phyloP scores from a whole-genome alignment of 345 rosid genomes.

The Mallotus nudiflorus region DNA sequence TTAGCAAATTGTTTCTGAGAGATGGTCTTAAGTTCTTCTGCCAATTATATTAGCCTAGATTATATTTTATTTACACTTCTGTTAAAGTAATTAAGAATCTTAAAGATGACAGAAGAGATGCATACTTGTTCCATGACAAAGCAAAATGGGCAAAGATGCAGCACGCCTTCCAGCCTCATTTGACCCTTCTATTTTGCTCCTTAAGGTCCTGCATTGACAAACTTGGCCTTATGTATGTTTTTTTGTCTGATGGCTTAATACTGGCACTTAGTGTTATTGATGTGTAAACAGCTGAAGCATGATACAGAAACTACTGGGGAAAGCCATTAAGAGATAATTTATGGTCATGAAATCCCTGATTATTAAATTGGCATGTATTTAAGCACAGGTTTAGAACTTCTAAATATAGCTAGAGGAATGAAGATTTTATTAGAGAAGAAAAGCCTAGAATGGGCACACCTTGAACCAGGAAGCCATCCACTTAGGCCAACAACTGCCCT shows the following conservation, averaged over 20 bases:
- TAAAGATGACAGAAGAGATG: background rate
- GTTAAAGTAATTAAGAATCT: background rate
- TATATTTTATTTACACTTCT: background rate
- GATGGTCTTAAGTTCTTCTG: background rate
- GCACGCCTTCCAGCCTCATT: conserved; percentile 48
- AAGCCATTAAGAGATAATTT: background rate
- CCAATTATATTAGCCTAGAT: background rate
- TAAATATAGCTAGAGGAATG: background rate
- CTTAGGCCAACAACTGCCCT: conserved; percentile 35
- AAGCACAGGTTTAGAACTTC: background rate
- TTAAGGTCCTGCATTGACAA: conserved; percentile 37
- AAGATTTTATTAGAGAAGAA: conserved; percentile 1
- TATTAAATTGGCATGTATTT: background rate
- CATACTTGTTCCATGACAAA: conserved; percentile 47
- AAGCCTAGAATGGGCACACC: conserved; percentile 8
- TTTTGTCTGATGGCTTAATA: background rate
- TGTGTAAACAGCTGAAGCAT: background rate
- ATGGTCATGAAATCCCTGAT: background rate
- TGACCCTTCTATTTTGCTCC: conserved; percentile 40
- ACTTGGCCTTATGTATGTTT: background rate
- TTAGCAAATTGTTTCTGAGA: background rate
- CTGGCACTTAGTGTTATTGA: background rate
- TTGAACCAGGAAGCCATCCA: conserved; percentile 37
- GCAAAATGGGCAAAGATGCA: conserved; percentile 45
- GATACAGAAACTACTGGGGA: background rate